Evolutionary conservation across 768 basidiomycete genomes (phyloP), one percentile per base, ranked within the genome.

Genomic region (Hysterangium stoloniferum): DNA sequence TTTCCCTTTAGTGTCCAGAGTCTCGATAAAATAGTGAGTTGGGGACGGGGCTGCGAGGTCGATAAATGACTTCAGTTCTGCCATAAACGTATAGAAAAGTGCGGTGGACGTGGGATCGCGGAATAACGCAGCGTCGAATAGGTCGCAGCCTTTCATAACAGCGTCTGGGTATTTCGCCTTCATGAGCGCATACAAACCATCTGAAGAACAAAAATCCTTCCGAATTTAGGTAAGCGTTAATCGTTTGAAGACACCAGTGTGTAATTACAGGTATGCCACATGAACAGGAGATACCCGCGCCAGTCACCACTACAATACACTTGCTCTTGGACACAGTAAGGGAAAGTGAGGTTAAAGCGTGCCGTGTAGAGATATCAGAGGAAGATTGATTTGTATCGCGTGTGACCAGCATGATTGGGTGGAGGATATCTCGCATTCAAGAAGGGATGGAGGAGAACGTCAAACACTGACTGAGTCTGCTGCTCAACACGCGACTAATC

Each of bases 281-380:
- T 20, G 90, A 91, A 67, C 93, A 97, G 20, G 92, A 95, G 55
- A 98, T 94, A 45, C 95, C 95, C 4, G 95, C 95, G 20, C 95
- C 95, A 31, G 90, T 90, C 56, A 97, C 84, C 7, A 95, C 80
- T 17, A 99, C 77, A 54, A 94, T 84, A 66, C 79, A 83, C 70
- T 85, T 92, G 67, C 82, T 79, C 66, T 86, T 93, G 17, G 83
- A 84, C 31, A 98, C 82, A 8, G 81, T 71, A 6, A 81, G 72
- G 11, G 89, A 90, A 36, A 97, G 67, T 52, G 82, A 80, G 3
- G 76, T 64, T 4, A 96, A 76, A 11, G 79, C 58, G 38, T 80
- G 76, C 45, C 84, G 71, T 3, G 76, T 72, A 29, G 74, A 71
- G 19, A 73, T 58, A 62, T 86, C 78, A 31, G 66, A 58, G 20